Evolutionary conservation across 1,284 basidiomycete genomes (phyloP).

Genomic region (Ustilago esculenta): DNA sequence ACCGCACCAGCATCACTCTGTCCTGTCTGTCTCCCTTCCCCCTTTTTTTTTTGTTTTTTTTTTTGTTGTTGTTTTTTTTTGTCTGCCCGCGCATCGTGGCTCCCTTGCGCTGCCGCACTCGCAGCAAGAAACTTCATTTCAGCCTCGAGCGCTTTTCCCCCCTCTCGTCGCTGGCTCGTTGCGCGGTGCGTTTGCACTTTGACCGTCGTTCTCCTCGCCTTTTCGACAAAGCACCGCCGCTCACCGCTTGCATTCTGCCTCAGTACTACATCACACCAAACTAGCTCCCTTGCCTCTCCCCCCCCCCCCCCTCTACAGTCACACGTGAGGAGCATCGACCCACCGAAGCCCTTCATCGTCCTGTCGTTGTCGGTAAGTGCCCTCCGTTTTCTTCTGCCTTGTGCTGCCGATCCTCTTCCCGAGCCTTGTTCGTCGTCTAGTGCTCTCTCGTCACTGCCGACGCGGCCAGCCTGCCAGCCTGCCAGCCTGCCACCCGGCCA

Average conservation of each 20-base stretch:
- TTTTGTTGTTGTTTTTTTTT: background rate
- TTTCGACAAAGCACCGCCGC: slow-evolving; percentile 19
- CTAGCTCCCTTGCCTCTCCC: slow-evolving; percentile 15
- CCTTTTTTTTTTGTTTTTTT: background rate
- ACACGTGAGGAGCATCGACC: slow-evolving; percentile 28
- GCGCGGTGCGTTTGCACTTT: slow-evolving; percentile 29
- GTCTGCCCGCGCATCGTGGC: background rate
- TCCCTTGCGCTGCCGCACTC: slow-evolving; percentile 23
- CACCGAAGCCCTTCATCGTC: slow-evolving; percentile 30
- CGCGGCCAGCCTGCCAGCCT: slow-evolving; percentile 13
- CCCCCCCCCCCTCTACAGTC: slow-evolving; percentile 23
- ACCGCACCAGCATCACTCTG: too few relatives aligned
- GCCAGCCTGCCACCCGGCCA: too few relatives aligned
- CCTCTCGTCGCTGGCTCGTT: slow-evolving; percentile 12
- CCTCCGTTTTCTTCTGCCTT: background rate
- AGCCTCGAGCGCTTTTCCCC: background rate
- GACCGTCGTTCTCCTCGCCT: slow-evolving; percentile 11
- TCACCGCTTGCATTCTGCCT: slow-evolving; percentile 40
- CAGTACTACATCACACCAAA: slow-evolving; percentile 37
- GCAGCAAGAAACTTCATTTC: slow-evolving; percentile 38
- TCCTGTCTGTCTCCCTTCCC: too few relatives aligned
- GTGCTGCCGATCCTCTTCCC: slow-evolving; percentile 13
- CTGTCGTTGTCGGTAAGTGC: slow-evolving; percentile 31
- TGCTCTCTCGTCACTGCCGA: slow-evolving; percentile 13
- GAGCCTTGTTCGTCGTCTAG: slow-evolving; percentile 9